Base-by-base conservation (phyloP, 2,329 filamentous ascomycete genomes). In the Chaetomiaceae sp. region DNA sequence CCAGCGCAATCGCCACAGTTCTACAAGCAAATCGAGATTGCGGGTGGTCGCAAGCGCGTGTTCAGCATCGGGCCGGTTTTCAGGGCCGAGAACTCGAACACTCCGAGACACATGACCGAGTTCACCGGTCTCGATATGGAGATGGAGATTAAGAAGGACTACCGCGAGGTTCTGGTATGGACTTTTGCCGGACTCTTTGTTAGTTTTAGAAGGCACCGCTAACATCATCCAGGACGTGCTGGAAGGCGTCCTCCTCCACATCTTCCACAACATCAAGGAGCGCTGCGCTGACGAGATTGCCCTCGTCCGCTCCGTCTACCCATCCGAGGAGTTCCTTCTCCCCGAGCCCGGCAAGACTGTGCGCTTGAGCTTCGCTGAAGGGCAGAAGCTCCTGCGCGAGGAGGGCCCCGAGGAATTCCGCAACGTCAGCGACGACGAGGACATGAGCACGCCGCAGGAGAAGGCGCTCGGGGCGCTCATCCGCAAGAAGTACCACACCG, bases 51-150 rank as follows among this genome's bases (percentile, higher is more conserved):
- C 64, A 82, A 91, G 75, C 82, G 84, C 47, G 88, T 94, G 47
- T 89, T 85, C 72, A 84, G 88, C 65, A 84, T 91, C 51, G 86
- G 87, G 0, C 88, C 88, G 4, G 88, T 94, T 3, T 95, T 92
- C 77, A 79, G 89, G 57, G 89, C 89, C n/a, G 89, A 94, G 71
- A 82, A 92, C 73, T 88, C 83, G 50, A 92, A 92, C 72, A 94
- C 89, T 0, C 85, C 88, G 25, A 80, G 89, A 61, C 89, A 94
- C 65, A 84, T 94, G 84, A 92, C 88, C 11, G 89, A 50, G 78
- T 95, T 94, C 71, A 91, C 86, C 5, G 89, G 89, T 65, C 86
- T 95, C 47, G 89, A 95, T 88, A 67, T 94, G 67, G 89, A 94
- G 69, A 94, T 92, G 88, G 88, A 90, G 65, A 91, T 94, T 68